Evolutionary conservation across 768 basidiomycete genomes (phyloP), one percentile per base, ranked within the genome.

Genomic region (Hysterangium stoloniferum): DNA sequence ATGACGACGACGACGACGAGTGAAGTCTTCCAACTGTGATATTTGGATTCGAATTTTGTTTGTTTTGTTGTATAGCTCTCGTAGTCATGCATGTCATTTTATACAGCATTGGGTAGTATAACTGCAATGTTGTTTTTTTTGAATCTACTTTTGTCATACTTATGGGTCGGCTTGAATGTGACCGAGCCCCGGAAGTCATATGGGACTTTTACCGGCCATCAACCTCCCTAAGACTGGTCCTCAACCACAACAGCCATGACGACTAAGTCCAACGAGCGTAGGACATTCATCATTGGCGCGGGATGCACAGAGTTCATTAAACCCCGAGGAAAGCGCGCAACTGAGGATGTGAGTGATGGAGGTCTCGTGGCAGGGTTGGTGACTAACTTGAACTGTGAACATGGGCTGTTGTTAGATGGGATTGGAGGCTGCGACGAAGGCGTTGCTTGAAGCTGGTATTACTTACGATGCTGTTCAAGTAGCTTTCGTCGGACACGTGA

Each of bases 361-460:
- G 22, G 15, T 31, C 12, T 31, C 9, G 13, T 36, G 28, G 4
- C 19, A 22, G 13, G 24, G 11, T 19, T 20, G 33, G 27, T 44
- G 40, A 38, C 33, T 22, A 4, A 15, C 13, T 48, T 17, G 33
- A 48, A 31, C 24, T 19, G 19, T 11, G 24, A 12, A 4, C 20
- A n/a, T 45, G 2, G 13, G 31, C 33, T 59, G 24, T 48, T 25
- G 19, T 45, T 28, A 88, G 84, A 89, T 92, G 84, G 88, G 87
- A 4, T 69, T 91, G 36, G 90, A 92, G 64, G 90, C 90, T 1
- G 78, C 85, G 1, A 88, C 86, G 1, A 92, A 93, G 58, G 89
- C 90, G 0, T 72, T 92, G 20, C 76, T 92, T 13, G 90, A 93
- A 58, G 88, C 89, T 56, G 88, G 89, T n/a, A 77, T 92, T 54